These are phyloP conservation scores for Nakaseomyces bracarensis DNA, from an alignment of 1,139 yeast species.

Conservation along the genomic window DNA sequence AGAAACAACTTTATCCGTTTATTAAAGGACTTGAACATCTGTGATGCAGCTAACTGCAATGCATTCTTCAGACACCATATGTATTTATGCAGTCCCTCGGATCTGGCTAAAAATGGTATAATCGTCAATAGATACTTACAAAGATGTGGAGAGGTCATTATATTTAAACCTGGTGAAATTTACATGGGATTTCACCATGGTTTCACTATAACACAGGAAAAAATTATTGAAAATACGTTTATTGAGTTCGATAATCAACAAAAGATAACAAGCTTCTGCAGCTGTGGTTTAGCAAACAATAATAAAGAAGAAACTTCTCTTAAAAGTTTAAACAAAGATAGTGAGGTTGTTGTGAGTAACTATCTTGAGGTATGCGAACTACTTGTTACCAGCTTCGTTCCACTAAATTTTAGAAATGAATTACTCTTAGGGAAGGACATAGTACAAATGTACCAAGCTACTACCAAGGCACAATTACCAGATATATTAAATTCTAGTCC, in stretches of 20 bases:
- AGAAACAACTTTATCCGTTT: neutral
- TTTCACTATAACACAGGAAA: neutral
- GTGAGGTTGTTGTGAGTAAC: neutral
- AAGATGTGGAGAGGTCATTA: neutral
- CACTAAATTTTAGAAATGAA: neutral
- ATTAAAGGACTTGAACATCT: neutral
- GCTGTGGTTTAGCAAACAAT: neutral
- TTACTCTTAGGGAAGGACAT: neutral
- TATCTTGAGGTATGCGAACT: neutral
- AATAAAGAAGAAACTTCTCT: neutral
- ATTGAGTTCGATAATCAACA: neutral
- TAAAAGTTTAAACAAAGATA: neutral
- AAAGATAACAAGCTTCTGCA: neutral
- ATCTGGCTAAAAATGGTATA: neutral
- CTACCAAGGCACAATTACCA: neutral
- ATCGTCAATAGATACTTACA: neutral
- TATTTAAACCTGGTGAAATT: neutral
- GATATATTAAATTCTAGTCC: neutral
- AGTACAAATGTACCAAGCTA: neutral
- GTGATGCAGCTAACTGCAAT: neutral
- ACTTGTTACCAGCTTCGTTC: neutral
- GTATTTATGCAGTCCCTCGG: neutral
- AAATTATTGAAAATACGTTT: neutral
- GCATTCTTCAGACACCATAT: neutral
- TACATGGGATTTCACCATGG: conserved; percentile 1